Evolutionary conservation across 2,329 filamentous ascomycete species (phyloP).

Genomic region (Botryotinia globosa): DNA sequence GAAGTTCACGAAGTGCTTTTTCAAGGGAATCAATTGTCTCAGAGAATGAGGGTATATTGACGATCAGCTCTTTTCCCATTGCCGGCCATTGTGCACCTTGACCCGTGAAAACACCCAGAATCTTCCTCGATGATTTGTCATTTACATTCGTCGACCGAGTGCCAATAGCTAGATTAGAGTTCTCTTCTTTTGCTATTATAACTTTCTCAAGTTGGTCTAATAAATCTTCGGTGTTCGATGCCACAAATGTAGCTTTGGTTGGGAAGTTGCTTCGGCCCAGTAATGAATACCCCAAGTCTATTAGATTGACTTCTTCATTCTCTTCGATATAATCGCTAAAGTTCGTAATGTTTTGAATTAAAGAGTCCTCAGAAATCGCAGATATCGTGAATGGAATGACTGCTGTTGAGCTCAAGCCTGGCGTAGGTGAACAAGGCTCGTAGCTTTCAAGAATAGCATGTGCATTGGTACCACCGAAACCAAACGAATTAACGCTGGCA

Average conservation of each 20-base stretch:
- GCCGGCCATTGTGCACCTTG: slow-evolving; percentile 29
- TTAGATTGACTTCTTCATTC: not conserved
- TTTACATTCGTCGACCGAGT: not conserved
- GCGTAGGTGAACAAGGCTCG: not conserved
- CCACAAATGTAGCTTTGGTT: slow-evolving; percentile 21
- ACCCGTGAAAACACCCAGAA: slow-evolving; percentile 27
- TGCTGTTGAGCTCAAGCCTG: slow-evolving; percentile 27
- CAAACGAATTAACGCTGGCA: slow-evolving; percentile 39
- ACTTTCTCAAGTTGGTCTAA: slow-evolving; percentile 15
- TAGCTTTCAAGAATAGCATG: slow-evolving; percentile 45
- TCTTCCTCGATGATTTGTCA: not conserved
- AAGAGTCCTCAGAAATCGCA: slow-evolving; percentile 22
- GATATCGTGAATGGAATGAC: slow-evolving; percentile 27
- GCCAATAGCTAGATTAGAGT: slow-evolving; percentile 1
- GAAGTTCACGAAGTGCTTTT: slow-evolving; percentile 33
- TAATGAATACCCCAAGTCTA: slow-evolving; percentile 20
- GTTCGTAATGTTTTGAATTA: slow-evolving; percentile 16
- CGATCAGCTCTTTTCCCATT: slow-evolving; percentile 26
- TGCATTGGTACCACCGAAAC: slow-evolving; percentile 49
- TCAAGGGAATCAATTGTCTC: slow-evolving; percentile 25
- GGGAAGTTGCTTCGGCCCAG: slow-evolving; percentile 19
- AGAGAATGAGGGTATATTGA: not conserved
- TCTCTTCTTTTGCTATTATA: slow-evolving; percentile 6
- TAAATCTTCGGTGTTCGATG: slow-evolving; percentile 17
- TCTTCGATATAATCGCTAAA: not conserved